Base-by-base conservation (phyloP, 1,139 yeast genomes). In the Candida sanyaensis region DNA sequence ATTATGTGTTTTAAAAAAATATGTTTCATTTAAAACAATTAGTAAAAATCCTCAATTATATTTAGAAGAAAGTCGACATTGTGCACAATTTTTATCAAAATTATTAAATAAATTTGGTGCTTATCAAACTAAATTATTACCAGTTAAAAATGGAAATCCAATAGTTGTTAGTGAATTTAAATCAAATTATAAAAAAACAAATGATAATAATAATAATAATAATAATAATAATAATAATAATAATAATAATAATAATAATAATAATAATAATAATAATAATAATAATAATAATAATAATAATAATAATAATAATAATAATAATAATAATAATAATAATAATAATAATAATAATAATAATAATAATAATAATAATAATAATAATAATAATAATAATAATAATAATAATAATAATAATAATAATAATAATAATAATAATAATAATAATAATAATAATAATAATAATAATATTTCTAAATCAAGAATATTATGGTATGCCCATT, bases 401-500 rank as follows among this genome's bases (percentile, higher is more conserved):
- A n/a, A n/a, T n/a, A n/a, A n/a, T n/a, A n/a, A n/a, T n/a, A n/a
- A n/a, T n/a, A n/a, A n/a, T n/a, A n/a, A n/a, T n/a, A n/a, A n/a
- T n/a, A n/a, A n/a, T n/a, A n/a, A n/a, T n/a, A n/a, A n/a, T n/a
- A n/a, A n/a, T n/a, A n/a, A n/a, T n/a, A n/a, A n/a, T n/a, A n/a
- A n/a, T n/a, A n/a, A n/a, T n/a, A n/a, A n/a, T n/a, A n/a, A n/a
- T n/a, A n/a, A n/a, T n/a, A n/a, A n/a, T n/a, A n/a, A n/a, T n/a
- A n/a, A n/a, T n/a, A n/a, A n/a, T n/a, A n/a, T n/a, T n/a, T n/a
- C n/a, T n/a, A n/a, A 55, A 33, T 41, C 47, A n/a, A 69, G 86
- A 48, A 75, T 91, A 3, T 64, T 92, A 45, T 93, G 96, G 85
- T 93, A 93, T 64, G 98, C 97, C 1, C 99, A 93, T 71, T 93